Conservation (phyloP, 768 basidiomycete species). For the Pleurotus ostreatus region DNA sequence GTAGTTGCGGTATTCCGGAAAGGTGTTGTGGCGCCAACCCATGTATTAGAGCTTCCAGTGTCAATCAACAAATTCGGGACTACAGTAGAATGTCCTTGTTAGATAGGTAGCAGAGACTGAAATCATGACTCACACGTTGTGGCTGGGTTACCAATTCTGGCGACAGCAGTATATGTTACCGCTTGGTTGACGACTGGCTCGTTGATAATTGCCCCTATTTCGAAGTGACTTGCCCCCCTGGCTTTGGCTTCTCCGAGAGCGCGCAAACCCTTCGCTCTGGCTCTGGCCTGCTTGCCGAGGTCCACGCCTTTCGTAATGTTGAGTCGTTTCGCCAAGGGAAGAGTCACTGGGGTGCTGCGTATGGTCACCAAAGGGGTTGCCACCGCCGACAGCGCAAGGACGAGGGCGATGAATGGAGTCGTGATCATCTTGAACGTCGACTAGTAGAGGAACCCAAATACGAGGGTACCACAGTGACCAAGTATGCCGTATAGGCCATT, state of each 20-base stretch:
- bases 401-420: neutral
- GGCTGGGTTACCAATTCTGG: conserved; percentile 9
- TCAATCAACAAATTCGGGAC: conserved; percentile 17
- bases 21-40: conserved; percentile 34
- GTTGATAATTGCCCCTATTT: neutral
- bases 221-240: neutral
- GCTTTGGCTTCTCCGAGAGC: conserved; percentile 1
- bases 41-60: conserved; percentile 45
- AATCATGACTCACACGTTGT: neutral
- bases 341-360: neutral
- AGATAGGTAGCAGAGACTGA: neutral
- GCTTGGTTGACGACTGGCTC: conserved; percentile 6
- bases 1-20: conserved; percentile 37
- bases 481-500: too few species aligned
- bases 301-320: neutral
- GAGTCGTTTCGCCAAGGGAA: neutral
- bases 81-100: neutral
- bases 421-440: neutral
- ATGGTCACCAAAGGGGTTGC: conserved; percentile 2
- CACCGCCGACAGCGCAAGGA: neutral
- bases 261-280: neutral
- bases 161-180: conserved; percentile 10
- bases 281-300: conserved; percentile 1
- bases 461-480: neutral
- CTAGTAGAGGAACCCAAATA: neutral